These are phyloP conservation scores for Heterobasidion annosum DNA, from an alignment of 1,284 basidiomycete species.

Conservation along the genomic window DNA sequence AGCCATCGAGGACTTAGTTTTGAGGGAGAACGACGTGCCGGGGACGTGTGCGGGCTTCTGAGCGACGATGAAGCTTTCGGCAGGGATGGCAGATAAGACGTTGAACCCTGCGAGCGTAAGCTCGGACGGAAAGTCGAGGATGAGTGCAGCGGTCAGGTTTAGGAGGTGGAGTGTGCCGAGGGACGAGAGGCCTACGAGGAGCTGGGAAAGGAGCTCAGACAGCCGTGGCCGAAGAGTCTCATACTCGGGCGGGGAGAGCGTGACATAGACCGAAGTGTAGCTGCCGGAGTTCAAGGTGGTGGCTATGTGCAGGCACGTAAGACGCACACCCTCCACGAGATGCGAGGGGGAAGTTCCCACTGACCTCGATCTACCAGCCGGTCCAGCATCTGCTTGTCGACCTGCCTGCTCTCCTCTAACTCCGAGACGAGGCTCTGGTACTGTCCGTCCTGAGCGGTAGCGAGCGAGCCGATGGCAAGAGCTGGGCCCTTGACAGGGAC, in stretches of 20 bases:
- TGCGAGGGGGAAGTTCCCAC: conserved; percentile 12
- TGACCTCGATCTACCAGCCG: conserved; percentile 67
- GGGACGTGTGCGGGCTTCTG: conserved; percentile 51
- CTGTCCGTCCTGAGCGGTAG: conserved; percentile 64
- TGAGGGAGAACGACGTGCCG: conserved; percentile 25
- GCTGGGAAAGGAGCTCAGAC: conserved; percentile 46
- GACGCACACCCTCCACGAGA: conserved; percentile 6
- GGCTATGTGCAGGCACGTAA: conserved; percentile 30
- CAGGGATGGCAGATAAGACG: conserved; percentile 31
- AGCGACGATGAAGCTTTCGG: conserved; percentile 42
- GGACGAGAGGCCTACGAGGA: conserved; percentile 48
- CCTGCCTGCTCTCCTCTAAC: conserved; percentile 40
- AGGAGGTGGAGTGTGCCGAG: conserved; percentile 61
- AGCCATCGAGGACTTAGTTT: conserved; percentile 12
- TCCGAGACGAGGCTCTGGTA: conserved; percentile 62
- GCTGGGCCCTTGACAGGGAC: conserved; percentile 29
- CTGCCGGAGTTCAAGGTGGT: conserved; percentile 42
- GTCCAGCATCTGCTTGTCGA: conserved; percentile 71
- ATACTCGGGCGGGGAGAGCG: conserved; percentile 55
- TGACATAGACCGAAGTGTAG: conserved; percentile 59
- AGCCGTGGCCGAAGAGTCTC: conserved; percentile 40
- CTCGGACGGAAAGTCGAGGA: conserved; percentile 40
- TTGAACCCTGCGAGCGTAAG: conserved; percentile 57
- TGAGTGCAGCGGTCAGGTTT: conserved; percentile 32
- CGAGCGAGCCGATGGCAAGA: conserved; percentile 65